Base-by-base conservation (phyloP, 495 filamentous ascomycete genomes). In the Neurospora hispaniola region DNA sequence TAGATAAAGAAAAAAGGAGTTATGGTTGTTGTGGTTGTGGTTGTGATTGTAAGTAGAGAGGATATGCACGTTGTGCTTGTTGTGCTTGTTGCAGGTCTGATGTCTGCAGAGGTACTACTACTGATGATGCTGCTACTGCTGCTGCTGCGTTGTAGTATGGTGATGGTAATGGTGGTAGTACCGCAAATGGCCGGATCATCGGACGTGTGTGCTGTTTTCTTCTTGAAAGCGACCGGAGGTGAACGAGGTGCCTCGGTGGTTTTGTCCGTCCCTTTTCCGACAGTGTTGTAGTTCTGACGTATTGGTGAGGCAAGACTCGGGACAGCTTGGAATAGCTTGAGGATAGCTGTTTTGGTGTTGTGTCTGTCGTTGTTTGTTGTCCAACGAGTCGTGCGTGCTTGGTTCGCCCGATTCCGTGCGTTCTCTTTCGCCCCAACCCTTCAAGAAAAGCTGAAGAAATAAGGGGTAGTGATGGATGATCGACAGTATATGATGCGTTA, bases 161-260 rank as follows among this genome's bases (percentile, higher is more conserved):
- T 38, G 68, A 70, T 69, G 41, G 18, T 59, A 8, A 39, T 39
- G 54, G n/a, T 27, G 71, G 54, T 48, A 70, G 72, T 27, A 73
- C 18, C 10, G 72, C 70, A 31, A 70, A n/a, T 69, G 75, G 69
- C 62, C 71, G 70, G 70, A 42, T 73, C 75, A 77, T 77, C 74
- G 75, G 75, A 71, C 69, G 71, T n/a, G n/a, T 42, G 16, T 35
- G 68, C 59, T 27, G 44, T 27, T 16, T 23, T 27, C 27, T 31
- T 59, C 1, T 8, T 66, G 5, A 7, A 8, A 9, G 7, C 18
- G 54, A 20, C 27, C 48, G 38, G 14, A 40, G 41, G 54, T 66
- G 54, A 66, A 66, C 54, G 54, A 66, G 54, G 27, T 66, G 54
- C 54, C 54, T 66, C 27, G 54, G 54, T 66, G 54, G 27, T 66